phyloP scores from a whole-genome alignment of 192 early-diverging fungal genomes.

The Nowakowskiella sp. region DNA sequence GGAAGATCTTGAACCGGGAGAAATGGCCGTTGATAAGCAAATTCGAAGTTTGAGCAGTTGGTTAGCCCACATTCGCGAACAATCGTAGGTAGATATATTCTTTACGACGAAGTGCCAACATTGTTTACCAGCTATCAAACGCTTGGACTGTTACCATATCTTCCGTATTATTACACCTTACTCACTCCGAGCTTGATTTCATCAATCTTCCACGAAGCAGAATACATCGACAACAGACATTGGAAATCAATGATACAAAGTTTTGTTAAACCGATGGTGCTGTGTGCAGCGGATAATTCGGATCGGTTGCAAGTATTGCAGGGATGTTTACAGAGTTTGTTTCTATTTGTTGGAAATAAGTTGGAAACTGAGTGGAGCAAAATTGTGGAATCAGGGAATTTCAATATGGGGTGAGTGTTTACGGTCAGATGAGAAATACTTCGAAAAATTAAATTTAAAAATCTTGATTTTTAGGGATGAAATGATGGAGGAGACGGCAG shows the following conservation, averaged over 20 bases:
- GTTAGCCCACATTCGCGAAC: constrained; percentile 19
- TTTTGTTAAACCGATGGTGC: constrained; percentile 1
- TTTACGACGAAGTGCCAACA: neutral
- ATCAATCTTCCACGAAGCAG: constrained; percentile 10
- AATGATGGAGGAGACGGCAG: neutral
- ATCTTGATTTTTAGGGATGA: neutral
- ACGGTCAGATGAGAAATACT: constrained; percentile 17
- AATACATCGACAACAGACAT: constrained; percentile 22
- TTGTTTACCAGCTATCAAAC: constrained; percentile 13
- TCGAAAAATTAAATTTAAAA: constrained; percentile 1
- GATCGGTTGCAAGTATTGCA: constrained; percentile 23
- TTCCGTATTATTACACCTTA: constrained; percentile 13
- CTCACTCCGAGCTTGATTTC: neutral
- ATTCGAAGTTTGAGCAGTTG: constrained; percentile 2
- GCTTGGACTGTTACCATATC: constrained; percentile 14
- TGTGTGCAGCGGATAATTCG: constrained; percentile 20
- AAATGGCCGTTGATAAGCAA: constrained; percentile 7
- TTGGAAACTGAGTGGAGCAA: constrained; percentile 24
- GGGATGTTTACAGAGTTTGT: constrained; percentile 10
- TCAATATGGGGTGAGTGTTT: constrained; percentile 1
- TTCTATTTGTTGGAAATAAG: constrained; percentile 9
- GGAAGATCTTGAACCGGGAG: constrained; percentile 1
- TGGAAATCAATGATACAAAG: constrained; percentile 25
- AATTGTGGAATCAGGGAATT: constrained; percentile 5
- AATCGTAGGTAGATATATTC: constrained; percentile 19